Evolutionary conservation across 805 yeast species (phyloP), one percentile per base, ranked within the genome.

Genomic region (Metschnikowia santaceciliae): DNA sequence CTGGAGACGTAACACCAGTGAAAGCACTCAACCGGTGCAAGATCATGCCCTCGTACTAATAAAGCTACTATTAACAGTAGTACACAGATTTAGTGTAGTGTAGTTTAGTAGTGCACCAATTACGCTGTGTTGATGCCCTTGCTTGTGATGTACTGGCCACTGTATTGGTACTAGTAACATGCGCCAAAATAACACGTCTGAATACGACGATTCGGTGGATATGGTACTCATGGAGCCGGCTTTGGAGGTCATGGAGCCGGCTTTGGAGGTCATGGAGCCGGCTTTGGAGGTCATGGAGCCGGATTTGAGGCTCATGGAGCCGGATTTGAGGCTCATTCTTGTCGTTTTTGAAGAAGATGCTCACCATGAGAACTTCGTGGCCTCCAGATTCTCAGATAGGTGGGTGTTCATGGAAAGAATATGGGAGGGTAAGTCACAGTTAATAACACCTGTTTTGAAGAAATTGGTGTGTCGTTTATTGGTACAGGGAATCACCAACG

Each of bases 361-460:
- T 6, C 62, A 61, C 35, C 75, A 66, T 14, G 81, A 80, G 37
- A 65, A 72, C 14, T 83, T 82, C 55, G 63, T 82, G 54, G 61
- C 75, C 4, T 64, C 71, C 23, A 71, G 78, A 48, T 80, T 80
- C 49, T 53, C 70, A 26, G 81, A 78, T 4, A 58, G 81, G 42
- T 81, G 82, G 79, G 64, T 61, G 8, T 59, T 52, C 32, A 40
- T 54, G 47, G 52, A 56, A 42, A 34, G 34, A 8, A 33, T 22
- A n/a, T 40, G 43, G 43, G 5, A 26, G n/a, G 47, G 15, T 42
- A 50, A 46, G 35, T n/a, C 38, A 22, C 20, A 11, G 14, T 15
- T 22, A 34, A 32, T 7, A 17, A n/a, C 15, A 32, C 43, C 43
- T 14, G 20, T 17, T 19, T 42, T 23, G 36, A 20, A 19, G 26